Base-by-base conservation (phyloP, 2,329 filamentous ascomycete species). In the Colletotrichum cordylinicola region DNA sequence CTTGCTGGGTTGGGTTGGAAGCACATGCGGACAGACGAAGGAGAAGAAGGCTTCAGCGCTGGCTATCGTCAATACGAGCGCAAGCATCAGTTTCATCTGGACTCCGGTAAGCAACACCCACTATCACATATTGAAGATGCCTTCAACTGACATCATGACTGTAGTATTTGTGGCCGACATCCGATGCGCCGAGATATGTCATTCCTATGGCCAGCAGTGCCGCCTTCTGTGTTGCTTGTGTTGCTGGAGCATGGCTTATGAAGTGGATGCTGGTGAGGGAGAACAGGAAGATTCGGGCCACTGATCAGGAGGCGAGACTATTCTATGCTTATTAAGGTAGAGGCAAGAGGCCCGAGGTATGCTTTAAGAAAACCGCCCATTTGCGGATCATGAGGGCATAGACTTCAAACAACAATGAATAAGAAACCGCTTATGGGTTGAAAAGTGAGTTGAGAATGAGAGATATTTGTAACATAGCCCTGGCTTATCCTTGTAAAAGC, bases 31-130 rank as follows among this genome's bases (percentile, higher is more conserved):
- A 3, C 84, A 86, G 72, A 86, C 83, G 0, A 84, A 83, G 31
- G 85, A 86, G 76, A 85, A 86, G 79, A 85, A 84, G 72, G 84
- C 85, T 2, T 80, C 80, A 10, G 80, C 83, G 4, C 74, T 86
- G 2, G 83, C 83, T 6, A 83, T 86, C 12, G 78, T 77, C 2
- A 80, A 80, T 70, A 72, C 76, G 9, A 76, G 75, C 56, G 78
- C 78, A 15, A 78, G 77, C 2, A 39, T 79, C 9, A 74, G 77
- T 35, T 74, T 77, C 16, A 78, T 79, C 4, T 79, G 75, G 67
- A 79, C 78, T 8, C 77, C 75, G 35, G 72, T 77, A 43, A 64
- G 75, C 21, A 15, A 12, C 27, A 0, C 29, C 4, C 9, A 1
- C 13, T 1, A 5, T 16, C 18, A 13, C 2, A 4, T 2, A n/a